Evolutionary conservation across 805 yeast genomes (phyloP).

Genomic region (Candida methanosorbosa): DNA sequence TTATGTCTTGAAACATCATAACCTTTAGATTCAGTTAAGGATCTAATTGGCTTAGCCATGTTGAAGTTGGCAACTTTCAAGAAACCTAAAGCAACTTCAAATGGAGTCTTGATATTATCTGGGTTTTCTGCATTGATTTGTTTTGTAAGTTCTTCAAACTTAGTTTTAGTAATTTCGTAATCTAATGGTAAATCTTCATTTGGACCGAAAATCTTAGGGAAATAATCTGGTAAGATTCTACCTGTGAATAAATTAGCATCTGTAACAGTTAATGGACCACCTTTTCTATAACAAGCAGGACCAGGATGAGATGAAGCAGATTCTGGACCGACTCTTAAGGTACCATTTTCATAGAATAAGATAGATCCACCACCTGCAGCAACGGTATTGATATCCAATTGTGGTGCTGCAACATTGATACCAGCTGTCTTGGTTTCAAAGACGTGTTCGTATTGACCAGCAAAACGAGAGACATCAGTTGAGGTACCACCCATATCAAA

Average conservation of each 20-base stretch:
- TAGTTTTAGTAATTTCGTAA: constrained; percentile 36
- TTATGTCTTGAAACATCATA: constrained; percentile 51
- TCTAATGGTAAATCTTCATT: constrained; percentile 63
- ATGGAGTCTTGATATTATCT: constrained; percentile 35
- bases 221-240: constrained; percentile 57
- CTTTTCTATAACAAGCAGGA: constrained; percentile 75
- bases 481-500: constrained; percentile 32
- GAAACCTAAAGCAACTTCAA: constrained; percentile 71
- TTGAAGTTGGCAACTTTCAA: constrained; percentile 72
- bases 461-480: constrained; percentile 43
- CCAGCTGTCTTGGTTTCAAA: constrained; percentile 74
- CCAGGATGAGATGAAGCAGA: constrained; percentile 84
- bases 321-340: constrained; percentile 76
- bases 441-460: constrained; percentile 57
- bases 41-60: constrained; percentile 78
- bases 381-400: constrained; percentile 60
- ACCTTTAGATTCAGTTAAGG: constrained; percentile 75
- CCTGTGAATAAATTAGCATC: constrained; percentile 74
- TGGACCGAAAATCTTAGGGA: constrained; percentile 79
- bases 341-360: constrained; percentile 54
- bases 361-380: constrained; percentile 77
- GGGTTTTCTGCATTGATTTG: constrained; percentile 36
- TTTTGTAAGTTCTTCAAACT: constrained; percentile 44
- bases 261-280: constrained; percentile 78
- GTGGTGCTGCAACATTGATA: constrained; percentile 69